A percentile compares a stretch with the other conserved stretches of the same genome.
phyloP scores from a whole-genome alignment of 2,329 filamentous ascomycete genomes.

The Shiraia sp. region DNA sequence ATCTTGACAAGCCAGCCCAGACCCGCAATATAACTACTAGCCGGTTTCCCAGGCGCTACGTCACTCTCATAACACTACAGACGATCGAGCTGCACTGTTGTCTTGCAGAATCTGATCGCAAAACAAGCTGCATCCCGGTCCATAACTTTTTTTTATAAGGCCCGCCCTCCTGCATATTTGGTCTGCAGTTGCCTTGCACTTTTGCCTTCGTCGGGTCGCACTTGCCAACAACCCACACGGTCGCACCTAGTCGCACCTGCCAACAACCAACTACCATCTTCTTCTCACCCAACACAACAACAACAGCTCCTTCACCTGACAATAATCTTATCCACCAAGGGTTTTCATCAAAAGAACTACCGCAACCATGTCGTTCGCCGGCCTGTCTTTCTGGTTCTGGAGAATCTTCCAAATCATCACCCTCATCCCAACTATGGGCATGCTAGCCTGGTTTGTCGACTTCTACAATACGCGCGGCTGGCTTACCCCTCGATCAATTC shows the following conservation, averaged over 20 bases:
- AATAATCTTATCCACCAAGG: constrained; percentile 2
- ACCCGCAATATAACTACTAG: constrained; percentile 9
- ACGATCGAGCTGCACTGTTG: constrained; percentile 5
- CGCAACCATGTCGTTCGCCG: constrained; percentile 52
- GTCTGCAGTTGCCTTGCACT: constrained; percentile 13
- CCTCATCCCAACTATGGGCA: constrained; percentile 65
- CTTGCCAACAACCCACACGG: constrained; percentile 5
- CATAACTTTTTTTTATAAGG: constrained; percentile 19
- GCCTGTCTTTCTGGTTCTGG: constrained; percentile 65
- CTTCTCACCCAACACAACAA: constrained; percentile 11
- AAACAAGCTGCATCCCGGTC: constrained; percentile 16
- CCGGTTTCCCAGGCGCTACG: constrained; percentile 26
- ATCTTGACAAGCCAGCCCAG: constrained; percentile 15
- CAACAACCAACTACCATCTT: constrained; percentile 11
- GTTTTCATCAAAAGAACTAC: constrained; percentile 5
- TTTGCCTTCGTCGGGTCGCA: constrained; percentile 12
- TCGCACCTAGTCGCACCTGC: constrained; percentile 6
- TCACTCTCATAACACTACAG: constrained; percentile 17
- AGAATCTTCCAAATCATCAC: constrained; percentile 65
- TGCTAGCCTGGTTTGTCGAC: constrained; percentile 64
- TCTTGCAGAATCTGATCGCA: constrained; percentile 16
- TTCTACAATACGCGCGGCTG: constrained; percentile 60
- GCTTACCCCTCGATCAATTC: constrained; percentile 63
- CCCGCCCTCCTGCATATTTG: constrained; percentile 12
- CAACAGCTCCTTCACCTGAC: constrained; percentile 1